phyloP scores from a whole-genome alignment of 2,329 filamentous ascomycete species.

The Colletotrichum liaoningense region DNA sequence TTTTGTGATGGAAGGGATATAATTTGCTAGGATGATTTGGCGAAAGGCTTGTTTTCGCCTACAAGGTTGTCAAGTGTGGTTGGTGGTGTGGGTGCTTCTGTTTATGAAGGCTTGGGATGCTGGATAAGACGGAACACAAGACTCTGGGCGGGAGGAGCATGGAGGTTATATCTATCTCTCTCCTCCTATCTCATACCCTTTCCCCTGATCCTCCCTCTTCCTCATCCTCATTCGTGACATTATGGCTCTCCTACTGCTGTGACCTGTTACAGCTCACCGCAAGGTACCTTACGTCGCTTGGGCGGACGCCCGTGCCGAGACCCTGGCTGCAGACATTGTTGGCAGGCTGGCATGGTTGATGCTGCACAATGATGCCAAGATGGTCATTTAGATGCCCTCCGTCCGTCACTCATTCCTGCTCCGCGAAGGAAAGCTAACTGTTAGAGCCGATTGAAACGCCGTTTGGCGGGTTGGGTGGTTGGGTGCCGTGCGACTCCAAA shows the following conservation, averaged over 20 bases:
- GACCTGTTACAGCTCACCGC: neutral
- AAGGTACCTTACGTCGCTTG: neutral
- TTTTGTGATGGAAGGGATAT: neutral
- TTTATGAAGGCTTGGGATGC: slow-evolving; percentile 28
- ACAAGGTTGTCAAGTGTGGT: neutral
- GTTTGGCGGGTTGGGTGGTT: neutral
- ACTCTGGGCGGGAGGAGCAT: slow-evolving; percentile 21
- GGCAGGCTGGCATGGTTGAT: slow-evolving; percentile 10
- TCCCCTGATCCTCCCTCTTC: neutral
- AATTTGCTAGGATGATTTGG: neutral
- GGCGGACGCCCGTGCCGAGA: slow-evolving; percentile 23
- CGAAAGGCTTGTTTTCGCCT: slow-evolving; percentile 21
- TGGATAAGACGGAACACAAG: slow-evolving; percentile 25
- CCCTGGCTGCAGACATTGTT: slow-evolving; percentile 8
- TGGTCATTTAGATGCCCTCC: slow-evolving; percentile 1
- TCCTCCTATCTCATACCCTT: neutral
- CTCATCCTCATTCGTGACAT: neutral
- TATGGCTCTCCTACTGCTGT: neutral
- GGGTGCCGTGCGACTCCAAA: slow-evolving; percentile 24
- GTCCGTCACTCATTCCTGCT: neutral
- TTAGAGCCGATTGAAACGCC: neutral
- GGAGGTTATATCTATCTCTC: slow-evolving; percentile 24
- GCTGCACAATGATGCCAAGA: slow-evolving; percentile 36
- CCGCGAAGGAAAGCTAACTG: neutral
- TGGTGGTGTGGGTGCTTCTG: slow-evolving; percentile 13